These are phyloP conservation scores for Alternaria conjuncta DNA, from an alignment of 2,329 filamentous ascomycete genomes.

Conservation along the genomic window DNA sequence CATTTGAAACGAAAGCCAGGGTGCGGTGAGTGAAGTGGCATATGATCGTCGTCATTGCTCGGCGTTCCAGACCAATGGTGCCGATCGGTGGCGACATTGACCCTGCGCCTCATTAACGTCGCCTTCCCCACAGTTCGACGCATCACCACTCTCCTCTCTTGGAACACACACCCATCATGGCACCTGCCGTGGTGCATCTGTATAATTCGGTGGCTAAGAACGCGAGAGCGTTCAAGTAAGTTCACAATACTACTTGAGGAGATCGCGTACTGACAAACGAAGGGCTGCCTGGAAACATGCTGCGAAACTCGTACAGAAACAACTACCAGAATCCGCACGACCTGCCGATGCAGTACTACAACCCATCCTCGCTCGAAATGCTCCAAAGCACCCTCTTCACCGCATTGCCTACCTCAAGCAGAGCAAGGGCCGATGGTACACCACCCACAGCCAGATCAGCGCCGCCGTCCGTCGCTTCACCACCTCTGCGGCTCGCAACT, in stretches of 20 bases:
- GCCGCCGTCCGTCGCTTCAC: conserved; percentile 60
- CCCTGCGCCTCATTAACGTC: conserved; percentile 28
- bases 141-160: conserved; percentile 19
- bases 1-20: background rate
- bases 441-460: conserved; percentile 58
- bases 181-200: conserved; percentile 46
- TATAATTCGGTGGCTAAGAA: conserved; percentile 52
- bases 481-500: conserved; percentile 51
- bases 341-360: conserved; percentile 60
- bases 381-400: conserved; percentile 65
- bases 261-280: conserved; percentile 20
- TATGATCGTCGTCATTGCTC: conserved; percentile 27
- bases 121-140: conserved; percentile 25
- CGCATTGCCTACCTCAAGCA: conserved; percentile 69
- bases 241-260: background rate
- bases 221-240: conserved; percentile 51
- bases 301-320: conserved; percentile 54
- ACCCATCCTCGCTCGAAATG: conserved; percentile 64
- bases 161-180: conserved; percentile 41
- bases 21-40: conserved; percentile 10
- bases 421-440: conserved; percentile 68
- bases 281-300: conserved; percentile 58
- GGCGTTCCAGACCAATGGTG: conserved; percentile 15
- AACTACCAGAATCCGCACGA: conserved; percentile 51
- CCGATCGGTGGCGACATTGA: conserved; percentile 22